phyloP scores from a whole-genome alignment of 140 eudicot species.

The Stevia rebaudiana region DNA sequence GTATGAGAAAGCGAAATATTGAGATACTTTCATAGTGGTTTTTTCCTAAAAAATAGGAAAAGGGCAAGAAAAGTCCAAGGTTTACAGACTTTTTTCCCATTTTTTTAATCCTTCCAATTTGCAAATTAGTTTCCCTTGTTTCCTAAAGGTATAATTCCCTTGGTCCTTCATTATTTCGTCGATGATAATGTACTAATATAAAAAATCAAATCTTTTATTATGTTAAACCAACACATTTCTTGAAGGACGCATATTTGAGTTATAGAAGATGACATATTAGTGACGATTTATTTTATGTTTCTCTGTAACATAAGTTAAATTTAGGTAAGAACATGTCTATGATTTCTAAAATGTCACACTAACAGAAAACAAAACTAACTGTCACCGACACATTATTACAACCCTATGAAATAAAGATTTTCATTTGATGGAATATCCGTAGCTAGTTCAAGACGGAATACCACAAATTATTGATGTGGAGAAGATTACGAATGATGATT shows the following conservation, averaged over 20 bases:
- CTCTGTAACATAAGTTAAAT: constrained; percentile 12
- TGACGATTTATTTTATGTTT: constrained; percentile 25
- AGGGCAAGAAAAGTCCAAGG: neutral
- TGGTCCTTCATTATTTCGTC: neutral
- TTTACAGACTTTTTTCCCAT: neutral
- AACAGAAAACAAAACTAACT: no score
- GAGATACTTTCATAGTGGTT: neutral
- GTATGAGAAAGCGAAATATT: constrained; percentile 16
- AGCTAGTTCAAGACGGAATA: no score
- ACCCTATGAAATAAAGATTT: no score
- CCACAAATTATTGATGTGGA: no score
- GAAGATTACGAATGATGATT: no score
- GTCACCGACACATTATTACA: no score
- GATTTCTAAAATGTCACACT: no score
- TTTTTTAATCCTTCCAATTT: neutral
- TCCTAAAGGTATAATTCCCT: constrained; percentile 1
- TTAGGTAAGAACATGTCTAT: constrained; percentile 5
- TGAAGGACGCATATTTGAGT: neutral
- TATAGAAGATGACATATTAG: neutral
- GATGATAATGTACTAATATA: neutral
- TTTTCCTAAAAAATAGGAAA: neutral
- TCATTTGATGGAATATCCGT: no score
- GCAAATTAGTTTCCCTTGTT: neutral
- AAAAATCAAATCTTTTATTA: neutral
- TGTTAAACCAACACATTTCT: neutral